phyloP scores from a whole-genome alignment of 1,139 yeast genomes.

The Candida glucosophila region DNA sequence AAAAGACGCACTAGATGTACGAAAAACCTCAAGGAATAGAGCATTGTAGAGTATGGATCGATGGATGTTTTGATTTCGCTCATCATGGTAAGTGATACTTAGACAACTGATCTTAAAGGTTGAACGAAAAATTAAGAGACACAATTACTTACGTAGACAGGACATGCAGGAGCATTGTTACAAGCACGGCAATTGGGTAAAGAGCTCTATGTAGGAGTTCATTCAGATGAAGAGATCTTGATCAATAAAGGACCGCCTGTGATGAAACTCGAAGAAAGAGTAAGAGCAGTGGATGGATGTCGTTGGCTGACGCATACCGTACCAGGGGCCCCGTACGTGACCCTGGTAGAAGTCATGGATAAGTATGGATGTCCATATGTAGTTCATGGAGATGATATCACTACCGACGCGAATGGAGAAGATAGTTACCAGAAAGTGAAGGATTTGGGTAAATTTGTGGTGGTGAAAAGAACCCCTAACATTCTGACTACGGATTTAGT shows the following conservation, averaged over 20 bases:
- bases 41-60: constrained; percentile 67
- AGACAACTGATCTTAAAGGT: constrained; percentile 12
- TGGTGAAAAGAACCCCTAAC: constrained; percentile 88
- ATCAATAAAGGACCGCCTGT: constrained; percentile 89
- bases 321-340: constrained; percentile 85
- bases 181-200: constrained; percentile 80
- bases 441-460: constrained; percentile 73
- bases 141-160: constrained; percentile 16
- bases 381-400: constrained; percentile 96
- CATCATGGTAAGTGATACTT: constrained; percentile 67
- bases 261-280: constrained; percentile 73
- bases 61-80: constrained; percentile 95
- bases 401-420: constrained; percentile 90
- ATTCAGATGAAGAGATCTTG: constrained; percentile 79
- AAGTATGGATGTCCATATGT: constrained; percentile 71
- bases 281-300: constrained; percentile 79
- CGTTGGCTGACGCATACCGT: constrained; percentile 79
- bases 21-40: constrained; percentile 40
- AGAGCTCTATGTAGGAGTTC: constrained; percentile 80
- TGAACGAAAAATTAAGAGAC: constrained; percentile 5
- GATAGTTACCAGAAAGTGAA: constrained; percentile 85
- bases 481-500: constrained; percentile 93
- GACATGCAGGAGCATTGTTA: constrained; percentile 92
- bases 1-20: no score
- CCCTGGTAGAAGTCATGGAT: constrained; percentile 77